These are phyloP conservation scores for Alternaria gansuensis DNA, from an alignment of 2,329 filamentous ascomycete species.

Conservation along the genomic window DNA sequence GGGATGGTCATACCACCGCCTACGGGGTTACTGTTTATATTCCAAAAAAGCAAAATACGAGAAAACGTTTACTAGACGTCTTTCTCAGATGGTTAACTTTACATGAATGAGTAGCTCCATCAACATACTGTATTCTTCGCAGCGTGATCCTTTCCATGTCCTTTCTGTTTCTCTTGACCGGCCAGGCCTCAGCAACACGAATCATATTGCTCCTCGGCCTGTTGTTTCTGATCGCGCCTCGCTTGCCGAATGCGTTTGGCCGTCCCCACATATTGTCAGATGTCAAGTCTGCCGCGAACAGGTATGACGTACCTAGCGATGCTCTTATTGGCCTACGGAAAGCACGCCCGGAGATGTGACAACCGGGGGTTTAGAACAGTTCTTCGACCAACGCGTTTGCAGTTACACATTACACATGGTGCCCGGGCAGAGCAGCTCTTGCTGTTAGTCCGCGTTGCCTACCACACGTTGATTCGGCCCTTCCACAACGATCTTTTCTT, in stretches of 20 bases:
- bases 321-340: slow-evolving; percentile 1
- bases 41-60: background rate
- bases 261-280: slow-evolving; percentile 2
- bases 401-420: background rate
- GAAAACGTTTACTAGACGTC: background rate
- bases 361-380: background rate
- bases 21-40: slow-evolving; percentile 2
- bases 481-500: background rate
- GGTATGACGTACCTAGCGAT: background rate
- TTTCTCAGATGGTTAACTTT: background rate
- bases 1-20: background rate
- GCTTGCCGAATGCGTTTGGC: background rate
- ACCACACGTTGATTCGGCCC: background rate
- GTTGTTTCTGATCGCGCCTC: background rate
- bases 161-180: background rate
- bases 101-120: background rate
- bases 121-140: background rate
- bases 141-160: background rate
- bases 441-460: too few species aligned
- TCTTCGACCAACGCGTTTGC: background rate
- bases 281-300: slow-evolving; percentile 1
- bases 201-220: background rate
- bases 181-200: background rate
- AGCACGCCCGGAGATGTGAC: background rate
- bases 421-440: background rate